Conservation (phyloP, 352 stramenopile species). For the Pythium chondricola region DNA sequence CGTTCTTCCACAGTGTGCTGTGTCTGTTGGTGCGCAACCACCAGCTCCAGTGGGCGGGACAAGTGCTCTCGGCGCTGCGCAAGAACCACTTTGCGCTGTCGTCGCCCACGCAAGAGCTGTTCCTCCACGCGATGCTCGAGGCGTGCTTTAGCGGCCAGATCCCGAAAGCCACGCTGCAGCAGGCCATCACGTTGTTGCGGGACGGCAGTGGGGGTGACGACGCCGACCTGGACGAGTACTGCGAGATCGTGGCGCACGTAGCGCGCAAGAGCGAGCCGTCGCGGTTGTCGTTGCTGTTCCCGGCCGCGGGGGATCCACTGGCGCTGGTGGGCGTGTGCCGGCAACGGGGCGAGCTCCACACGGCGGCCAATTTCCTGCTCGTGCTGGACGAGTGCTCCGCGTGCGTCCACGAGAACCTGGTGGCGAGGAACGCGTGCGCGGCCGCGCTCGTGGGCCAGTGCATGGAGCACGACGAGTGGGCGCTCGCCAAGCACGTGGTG, state of each 20-base stretch:
- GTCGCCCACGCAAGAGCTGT: conserved; percentile 70
- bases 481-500: conserved; percentile 67
- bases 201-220: not conserved
- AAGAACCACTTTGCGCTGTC: conserved; percentile 49
- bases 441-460: conserved; percentile 61
- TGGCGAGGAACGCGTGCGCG: conserved; percentile 46
- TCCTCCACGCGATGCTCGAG: conserved; percentile 77
- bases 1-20: conserved; percentile 71
- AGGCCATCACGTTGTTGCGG: conserved; percentile 48
- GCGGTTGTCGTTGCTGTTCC: conserved; percentile 63
- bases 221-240: conserved; percentile 68
- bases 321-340: conserved; percentile 57
- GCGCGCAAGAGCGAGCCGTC: conserved; percentile 81
- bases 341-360: conserved; percentile 62
- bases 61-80: conserved; percentile 40
- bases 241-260: conserved; percentile 78
- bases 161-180: conserved; percentile 30
- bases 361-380: conserved; percentile 77
- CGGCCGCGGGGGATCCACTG: conserved; percentile 54
- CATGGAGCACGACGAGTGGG: conserved; percentile 72
- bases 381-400: conserved; percentile 59
- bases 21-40: conserved; percentile 61
- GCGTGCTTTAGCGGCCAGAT: conserved; percentile 45
- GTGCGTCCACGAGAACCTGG: conserved; percentile 6
- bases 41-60: conserved; percentile 48